Base-by-base conservation (phyloP, 2,329 filamentous ascomycete genomes). In the Beauveria bassiana region DNA sequence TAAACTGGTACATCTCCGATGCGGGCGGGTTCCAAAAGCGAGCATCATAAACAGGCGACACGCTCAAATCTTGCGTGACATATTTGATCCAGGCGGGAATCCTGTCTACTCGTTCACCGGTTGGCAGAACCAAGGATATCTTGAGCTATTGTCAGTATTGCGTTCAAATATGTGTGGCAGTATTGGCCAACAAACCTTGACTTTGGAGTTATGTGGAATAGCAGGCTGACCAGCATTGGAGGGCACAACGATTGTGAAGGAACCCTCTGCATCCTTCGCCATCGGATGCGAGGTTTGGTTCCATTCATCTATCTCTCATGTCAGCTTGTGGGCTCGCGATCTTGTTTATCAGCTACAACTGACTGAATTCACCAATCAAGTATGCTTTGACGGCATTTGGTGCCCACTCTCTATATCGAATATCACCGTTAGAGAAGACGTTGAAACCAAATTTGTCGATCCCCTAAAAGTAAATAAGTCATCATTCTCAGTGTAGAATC, bases 41-140 rank as follows among this genome's bases (percentile, higher is more conserved):
- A 26, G 91, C 93, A 73, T 99, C 95, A 75, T 98, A 99, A 28
- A 90, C 88, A 7, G 93, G 92, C 10, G 93, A 98, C 26, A 98
- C 87, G 12, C 79, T 83, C 51, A 98, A 81, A 66, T 99, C 93
- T 75, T 99, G 95, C 0, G 93, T 97, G 58, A 97, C 95, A 70
- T 96, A 91, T 72, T 88, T 96, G 79, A 98, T 98, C 95, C 95
- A 99, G 31, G 92, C 91, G 28, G 95, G 95, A 58, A 99, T 79
- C 67, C 93, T 86, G 77, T 98, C 93, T 67, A 93, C 86, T 67
- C 88, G 84, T 71, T 95, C 88, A 63, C 92, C 90, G 43, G 80
- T 86, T 14, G 90, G 91, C 10, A 91, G 83, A 55, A 90, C 85
- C 74, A 99, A 83, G 9, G 93, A 90, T 65, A 96, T 90, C 91